Evolutionary conservation across 2,329 filamentous ascomycete genomes (phyloP).

Genomic region (Tolypocladium paradoxum): DNA sequence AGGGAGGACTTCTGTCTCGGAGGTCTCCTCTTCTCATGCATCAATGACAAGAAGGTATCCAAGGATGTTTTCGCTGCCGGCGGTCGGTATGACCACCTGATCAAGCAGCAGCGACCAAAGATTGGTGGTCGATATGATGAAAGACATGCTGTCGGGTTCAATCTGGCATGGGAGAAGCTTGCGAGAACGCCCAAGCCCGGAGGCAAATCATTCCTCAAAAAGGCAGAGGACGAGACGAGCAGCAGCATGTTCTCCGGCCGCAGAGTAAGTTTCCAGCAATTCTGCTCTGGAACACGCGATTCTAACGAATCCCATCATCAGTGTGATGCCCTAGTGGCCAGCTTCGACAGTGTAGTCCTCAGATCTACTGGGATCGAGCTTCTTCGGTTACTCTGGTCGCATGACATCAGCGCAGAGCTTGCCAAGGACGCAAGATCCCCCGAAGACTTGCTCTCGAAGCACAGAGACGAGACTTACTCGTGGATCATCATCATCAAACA

Average conservation of each 20-base stretch:
- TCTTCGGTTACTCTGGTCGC: conserved; percentile 67
- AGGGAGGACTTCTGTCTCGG: conserved; percentile 86
- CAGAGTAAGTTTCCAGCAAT: conserved; percentile 37
- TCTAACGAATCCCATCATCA: conserved; percentile 18
- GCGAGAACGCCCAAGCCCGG: conserved; percentile 51
- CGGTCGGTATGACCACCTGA: conserved; percentile 82
- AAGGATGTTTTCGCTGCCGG: conserved; percentile 86
- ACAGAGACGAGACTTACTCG: conserved; percentile 66
- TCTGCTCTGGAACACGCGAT: not conserved
- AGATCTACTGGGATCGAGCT: conserved; percentile 68
- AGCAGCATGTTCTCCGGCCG: conserved; percentile 49
- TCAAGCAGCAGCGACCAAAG: conserved; percentile 70
- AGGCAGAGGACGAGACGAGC: conserved; percentile 51
- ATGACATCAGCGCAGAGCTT: conserved; percentile 81
- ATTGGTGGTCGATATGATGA: conserved; percentile 50
- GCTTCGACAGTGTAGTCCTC: conserved; percentile 69
- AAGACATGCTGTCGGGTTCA: conserved; percentile 83
- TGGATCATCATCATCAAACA: conserved; percentile 88
- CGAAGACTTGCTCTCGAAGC: conserved; percentile 67
- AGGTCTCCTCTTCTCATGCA: conserved; percentile 80
- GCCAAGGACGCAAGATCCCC: conserved; percentile 67
- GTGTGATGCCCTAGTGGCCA: conserved; percentile 84
- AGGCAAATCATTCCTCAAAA: conserved; percentile 56
- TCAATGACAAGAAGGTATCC: conserved; percentile 68
- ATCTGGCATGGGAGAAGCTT: conserved; percentile 77